Percentiles rank a stretch among this genome's conserved stretches.
Evolutionary conservation across 2,329 filamentous ascomycete genomes (phyloP).

Genomic region (Aspergillus sp.): DNA sequence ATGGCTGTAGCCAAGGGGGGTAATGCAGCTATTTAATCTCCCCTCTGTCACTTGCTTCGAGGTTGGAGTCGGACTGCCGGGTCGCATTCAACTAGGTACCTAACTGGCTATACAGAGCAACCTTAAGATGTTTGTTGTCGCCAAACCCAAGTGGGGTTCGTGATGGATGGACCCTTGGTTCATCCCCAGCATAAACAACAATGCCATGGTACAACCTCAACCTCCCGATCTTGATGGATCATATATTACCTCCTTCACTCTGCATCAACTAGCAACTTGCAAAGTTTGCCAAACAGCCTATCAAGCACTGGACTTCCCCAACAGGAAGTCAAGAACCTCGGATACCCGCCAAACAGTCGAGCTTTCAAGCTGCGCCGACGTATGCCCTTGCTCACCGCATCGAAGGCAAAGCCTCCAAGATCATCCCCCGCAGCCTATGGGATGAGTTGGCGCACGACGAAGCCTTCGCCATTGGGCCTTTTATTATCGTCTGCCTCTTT

Average conservation of each 20-base stretch:
- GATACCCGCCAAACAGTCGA: neutral
- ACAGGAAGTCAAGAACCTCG: constrained; percentile 11
- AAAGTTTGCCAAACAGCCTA: neutral
- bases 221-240: neutral
- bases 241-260: neutral
- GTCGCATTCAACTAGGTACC: neutral
- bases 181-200: constrained; percentile 4
- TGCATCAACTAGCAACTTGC: neutral
- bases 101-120: neutral
- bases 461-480: constrained; percentile 8
- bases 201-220: neutral
- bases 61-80: neutral
- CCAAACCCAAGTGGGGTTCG: constrained; percentile 16
- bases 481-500: constrained; percentile 9
- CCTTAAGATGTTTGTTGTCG: constrained; percentile 16
- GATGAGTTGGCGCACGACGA: constrained; percentile 7
- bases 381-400: constrained; percentile 30
- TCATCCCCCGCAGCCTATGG: constrained; percentile 19
- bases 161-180: constrained; percentile 19
- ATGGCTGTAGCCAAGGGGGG: constrained; percentile 2
- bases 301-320: constrained; percentile 1
- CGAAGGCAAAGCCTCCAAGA: constrained; percentile 21
- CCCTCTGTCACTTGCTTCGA: neutral
- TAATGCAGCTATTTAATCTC: constrained; percentile 5
- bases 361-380: neutral